Evolutionary conservation across 345 rosid genomes (phyloP).

Genomic region (Geranium brycei): DNA sequence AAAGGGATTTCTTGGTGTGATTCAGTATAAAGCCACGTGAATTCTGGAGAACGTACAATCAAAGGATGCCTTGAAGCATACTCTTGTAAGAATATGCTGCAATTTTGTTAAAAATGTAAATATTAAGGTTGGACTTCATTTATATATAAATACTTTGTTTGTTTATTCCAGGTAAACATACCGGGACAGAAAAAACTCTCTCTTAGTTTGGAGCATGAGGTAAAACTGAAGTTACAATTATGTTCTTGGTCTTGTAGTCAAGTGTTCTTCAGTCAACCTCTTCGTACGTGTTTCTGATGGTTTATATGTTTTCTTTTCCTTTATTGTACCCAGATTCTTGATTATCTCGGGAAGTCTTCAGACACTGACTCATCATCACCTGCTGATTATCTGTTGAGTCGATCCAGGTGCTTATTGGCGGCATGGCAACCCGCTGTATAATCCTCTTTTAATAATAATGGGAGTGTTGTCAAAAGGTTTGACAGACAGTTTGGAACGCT

Average conservation of each 20-base stretch:
- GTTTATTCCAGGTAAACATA: conserved; percentile 61
- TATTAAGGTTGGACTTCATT: neutral
- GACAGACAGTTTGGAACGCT: conserved; percentile 84
- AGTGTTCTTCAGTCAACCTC: neutral
- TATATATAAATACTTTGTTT: neutral
- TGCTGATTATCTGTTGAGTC: conserved; percentile 60
- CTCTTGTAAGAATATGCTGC: conserved; percentile 47
- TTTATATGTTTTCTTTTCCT: neutral
- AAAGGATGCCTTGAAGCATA: conserved; percentile 77
- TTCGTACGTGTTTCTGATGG: neutral
- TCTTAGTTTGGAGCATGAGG: conserved; percentile 92
- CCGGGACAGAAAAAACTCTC: conserved; percentile 74
- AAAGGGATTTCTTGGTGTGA: too few species aligned
- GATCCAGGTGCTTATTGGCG: conserved; percentile 99
- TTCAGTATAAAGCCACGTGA: conserved; percentile 26
- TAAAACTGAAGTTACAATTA: conserved; percentile 8
- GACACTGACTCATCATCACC: conserved; percentile 73
- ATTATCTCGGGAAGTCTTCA: conserved; percentile 70
- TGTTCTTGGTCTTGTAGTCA: neutral
- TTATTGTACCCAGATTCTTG: conserved; percentile 51
- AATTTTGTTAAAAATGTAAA: neutral
- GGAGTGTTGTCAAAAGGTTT: conserved; percentile 99
- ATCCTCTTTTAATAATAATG: conserved; percentile 42
- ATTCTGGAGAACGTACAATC: conserved; percentile 68
- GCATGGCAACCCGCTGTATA: conserved; percentile 26